Conservation (phyloP, 495 filamentous ascomycete species). For the Recurvomyces mirabilis region DNA sequence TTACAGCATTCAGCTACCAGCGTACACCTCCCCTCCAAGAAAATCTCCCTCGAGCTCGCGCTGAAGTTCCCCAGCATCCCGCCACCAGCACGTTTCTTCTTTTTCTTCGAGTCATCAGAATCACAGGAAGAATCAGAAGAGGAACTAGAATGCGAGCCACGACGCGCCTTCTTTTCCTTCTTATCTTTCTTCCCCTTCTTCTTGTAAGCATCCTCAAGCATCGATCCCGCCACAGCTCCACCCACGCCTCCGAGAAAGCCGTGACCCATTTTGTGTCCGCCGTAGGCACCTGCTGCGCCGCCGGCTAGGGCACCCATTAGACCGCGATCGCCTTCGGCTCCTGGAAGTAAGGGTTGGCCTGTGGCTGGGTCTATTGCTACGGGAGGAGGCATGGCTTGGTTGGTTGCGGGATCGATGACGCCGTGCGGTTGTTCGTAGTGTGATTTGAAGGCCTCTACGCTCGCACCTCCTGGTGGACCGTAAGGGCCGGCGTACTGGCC, state of each 20-base stretch:
- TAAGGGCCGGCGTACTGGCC: neutral
- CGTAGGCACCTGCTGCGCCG: constrained; percentile 29
- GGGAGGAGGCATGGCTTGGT: neutral
- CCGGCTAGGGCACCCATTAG: constrained; percentile 30
- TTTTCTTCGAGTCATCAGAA: constrained; percentile 5
- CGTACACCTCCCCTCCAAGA: constrained; percentile 4
- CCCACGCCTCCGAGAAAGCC: constrained; percentile 27
- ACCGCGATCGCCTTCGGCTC: constrained; percentile 29
- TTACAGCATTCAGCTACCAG: constrained; percentile 8
- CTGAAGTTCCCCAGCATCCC: constrained; percentile 5
- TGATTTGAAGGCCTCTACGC: constrained; percentile 3
- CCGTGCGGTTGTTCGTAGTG: constrained; percentile 8
- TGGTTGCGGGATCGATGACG: constrained; percentile 1
- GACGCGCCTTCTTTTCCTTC: constrained; percentile 14
- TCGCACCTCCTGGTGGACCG: constrained; percentile 3
- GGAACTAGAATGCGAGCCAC: constrained; percentile 3
- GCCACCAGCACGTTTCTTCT: constrained; percentile 3
- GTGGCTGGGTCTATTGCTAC: no score
- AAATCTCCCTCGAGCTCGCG: constrained; percentile 4
- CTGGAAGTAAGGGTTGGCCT: constrained; percentile 4
- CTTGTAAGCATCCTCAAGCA: constrained; percentile 30
- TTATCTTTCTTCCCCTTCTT: constrained; percentile 15
- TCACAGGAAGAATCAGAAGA: constrained; percentile 17
- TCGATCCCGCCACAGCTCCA: constrained; percentile 29
- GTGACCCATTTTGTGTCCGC: constrained; percentile 30